A percentile compares a stretch with the other conserved stretches of the same genome.
Conservation (phyloP, 202 grass and related monocot species). For the Zoysia matrella region DNA sequence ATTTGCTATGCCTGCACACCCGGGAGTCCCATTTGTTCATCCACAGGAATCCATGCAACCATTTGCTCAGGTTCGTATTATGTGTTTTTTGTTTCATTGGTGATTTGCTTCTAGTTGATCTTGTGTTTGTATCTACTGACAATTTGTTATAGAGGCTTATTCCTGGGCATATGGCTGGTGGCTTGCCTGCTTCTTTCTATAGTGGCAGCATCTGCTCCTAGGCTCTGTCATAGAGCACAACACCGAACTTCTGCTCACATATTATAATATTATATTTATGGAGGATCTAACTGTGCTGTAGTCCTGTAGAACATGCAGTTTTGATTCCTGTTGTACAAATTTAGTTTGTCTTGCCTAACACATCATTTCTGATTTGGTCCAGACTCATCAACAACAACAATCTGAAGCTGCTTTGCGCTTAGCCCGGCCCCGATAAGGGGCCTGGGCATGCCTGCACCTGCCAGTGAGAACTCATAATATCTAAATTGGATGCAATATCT, state of each 20-base stretch:
- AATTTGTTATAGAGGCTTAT: neutral
- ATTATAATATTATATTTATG: neutral
- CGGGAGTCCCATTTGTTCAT: neutral
- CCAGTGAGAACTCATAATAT: conserved; percentile 32
- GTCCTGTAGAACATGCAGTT: neutral
- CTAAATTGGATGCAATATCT: conserved; percentile 28
- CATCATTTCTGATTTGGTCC: neutral
- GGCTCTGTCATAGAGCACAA: neutral
- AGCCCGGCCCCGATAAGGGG: no score
- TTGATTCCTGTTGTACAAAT: neutral
- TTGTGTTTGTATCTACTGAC: neutral
- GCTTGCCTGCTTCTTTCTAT: neutral
- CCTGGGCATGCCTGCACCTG: conserved; percentile 80
- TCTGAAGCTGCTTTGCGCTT: no score
- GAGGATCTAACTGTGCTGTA: neutral
- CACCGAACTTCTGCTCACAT: neutral
- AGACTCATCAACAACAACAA: no score
- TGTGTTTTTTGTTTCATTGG: neutral
- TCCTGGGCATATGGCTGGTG: neutral
- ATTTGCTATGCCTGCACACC: conserved; percentile 65
- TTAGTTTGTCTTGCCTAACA: conserved; percentile 16
- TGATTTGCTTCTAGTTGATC: conserved; percentile 1
- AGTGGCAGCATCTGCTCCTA: neutral
- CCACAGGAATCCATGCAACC: conserved; percentile 59
- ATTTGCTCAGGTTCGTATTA: conserved; percentile 66